Evolutionary conservation across 805 yeast genomes (phyloP).

Genomic region (Ogataea zsoltii): DNA sequence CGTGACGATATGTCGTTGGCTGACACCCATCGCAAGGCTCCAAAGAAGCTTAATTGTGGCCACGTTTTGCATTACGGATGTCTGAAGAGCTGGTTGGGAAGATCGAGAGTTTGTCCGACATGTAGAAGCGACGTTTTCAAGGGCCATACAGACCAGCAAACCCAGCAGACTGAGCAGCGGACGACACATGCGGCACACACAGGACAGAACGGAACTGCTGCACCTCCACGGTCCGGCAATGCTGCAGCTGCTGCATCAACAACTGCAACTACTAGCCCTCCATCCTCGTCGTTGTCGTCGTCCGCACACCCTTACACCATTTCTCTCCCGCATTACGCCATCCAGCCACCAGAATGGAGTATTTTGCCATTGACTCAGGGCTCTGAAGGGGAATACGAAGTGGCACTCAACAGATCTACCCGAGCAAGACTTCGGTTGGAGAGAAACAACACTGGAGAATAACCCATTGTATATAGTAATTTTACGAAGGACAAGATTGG

Average conservation of each 20-base stretch:
- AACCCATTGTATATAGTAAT: conserved; percentile 6
- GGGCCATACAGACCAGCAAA: too few relatives aligned
- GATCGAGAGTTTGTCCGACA: conserved; percentile 91
- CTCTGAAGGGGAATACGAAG: conserved; percentile 13
- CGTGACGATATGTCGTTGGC: conserved; percentile 78
- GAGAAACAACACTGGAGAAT: background rate
- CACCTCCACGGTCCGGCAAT: background rate
- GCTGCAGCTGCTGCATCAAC: background rate
- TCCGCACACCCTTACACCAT: conserved; percentile 10
- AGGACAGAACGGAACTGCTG: background rate
- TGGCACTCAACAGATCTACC: conserved; percentile 15
- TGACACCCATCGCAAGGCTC: conserved; percentile 48
- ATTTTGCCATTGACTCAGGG: conserved; percentile 23
- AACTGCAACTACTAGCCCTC: background rate
- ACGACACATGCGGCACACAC: too few relatives aligned
- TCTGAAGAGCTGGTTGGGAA: conserved; percentile 87
- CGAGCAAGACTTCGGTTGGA: conserved; percentile 13
- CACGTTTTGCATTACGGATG: conserved; percentile 91
- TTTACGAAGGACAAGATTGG: conserved; percentile 1
- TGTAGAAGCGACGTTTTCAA: conserved; percentile 73
- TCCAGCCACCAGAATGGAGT: conserved; percentile 36
- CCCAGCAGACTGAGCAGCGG: too few relatives aligned
- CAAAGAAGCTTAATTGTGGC: conserved; percentile 79
- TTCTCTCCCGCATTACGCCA: conserved; percentile 22
- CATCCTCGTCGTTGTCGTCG: background rate